Base-by-base conservation (phyloP, 257 asterid species). In the Avicennia marina region DNA sequence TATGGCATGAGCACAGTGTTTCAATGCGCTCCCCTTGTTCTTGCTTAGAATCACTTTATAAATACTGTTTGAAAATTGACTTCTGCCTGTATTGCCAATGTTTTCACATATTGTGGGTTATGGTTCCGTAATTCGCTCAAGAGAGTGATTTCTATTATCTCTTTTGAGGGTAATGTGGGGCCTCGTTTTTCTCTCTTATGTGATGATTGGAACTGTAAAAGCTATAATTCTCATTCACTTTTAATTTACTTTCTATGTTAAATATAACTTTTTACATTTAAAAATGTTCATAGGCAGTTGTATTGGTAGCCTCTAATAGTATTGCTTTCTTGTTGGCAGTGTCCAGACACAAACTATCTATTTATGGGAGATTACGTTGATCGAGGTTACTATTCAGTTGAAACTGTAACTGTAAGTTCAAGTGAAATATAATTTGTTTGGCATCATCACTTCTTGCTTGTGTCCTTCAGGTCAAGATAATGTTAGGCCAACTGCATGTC, bases 351-450 rank as follows among this genome's bases (percentile, higher is more conserved):
- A 21, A 66, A 72, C 50, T 66, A 72, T 46, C 67, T 72, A 19
- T 66, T 66, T 41, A 66, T 72, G 78, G 70, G 77, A 49, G 77
- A 72, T 25, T 72, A 72, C 50, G 77, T 72, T 42, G 77, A 72
- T 66, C 72, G 77, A 49, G 77, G 77, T 24, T 72, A 72, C 64
- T 72, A 72, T 66, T 72, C 77, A 3, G 77, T 72, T 12, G 77
- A 72, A 66, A 72, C 77, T 56, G 77, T 72, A 22, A 61, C 73
- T 12, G 77, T 72, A 72, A 66, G 78, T 57, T 48, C 47, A 34
- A 33, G 20, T 43, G n/a, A 49, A 20, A 16, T 5, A 42, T 19
- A 29, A 29, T 29, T 29, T 32, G 11, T 20, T 19, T 22, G 19
- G 11, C 22, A 6, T 16, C 22, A 21, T 18, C 25, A 9, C 25